Conservation (phyloP, 768 basidiomycete genomes). For the Russula compacta region DNA sequence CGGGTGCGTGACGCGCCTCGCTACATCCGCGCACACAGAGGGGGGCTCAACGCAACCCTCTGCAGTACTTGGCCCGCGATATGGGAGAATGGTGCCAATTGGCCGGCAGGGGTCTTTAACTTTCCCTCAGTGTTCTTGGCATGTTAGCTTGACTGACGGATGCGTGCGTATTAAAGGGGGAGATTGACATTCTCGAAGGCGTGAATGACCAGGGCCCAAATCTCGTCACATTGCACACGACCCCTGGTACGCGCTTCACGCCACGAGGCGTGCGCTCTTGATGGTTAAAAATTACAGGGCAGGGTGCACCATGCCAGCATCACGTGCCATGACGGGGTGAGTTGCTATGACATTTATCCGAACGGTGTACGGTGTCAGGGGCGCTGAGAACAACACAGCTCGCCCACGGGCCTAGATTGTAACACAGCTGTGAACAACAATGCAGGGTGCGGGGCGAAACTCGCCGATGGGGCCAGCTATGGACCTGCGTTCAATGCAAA, state of each 20-base stretch:
- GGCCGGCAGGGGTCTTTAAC: slow-evolving; percentile 37
- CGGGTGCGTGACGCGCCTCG: slow-evolving; percentile 29
- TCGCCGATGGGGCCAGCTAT: slow-evolving; percentile 35
- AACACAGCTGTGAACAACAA: slow-evolving; percentile 40
- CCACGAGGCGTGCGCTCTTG: background rate
- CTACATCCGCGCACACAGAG: slow-evolving; percentile 6
- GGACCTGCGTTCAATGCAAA: slow-evolving; percentile 48
- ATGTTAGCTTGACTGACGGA: slow-evolving; percentile 3
- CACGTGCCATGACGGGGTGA: slow-evolving; percentile 40
- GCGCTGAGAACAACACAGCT: slow-evolving; percentile 11
- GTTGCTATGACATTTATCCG: background rate
- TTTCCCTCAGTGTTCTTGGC: background rate
- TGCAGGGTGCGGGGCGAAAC: slow-evolving; percentile 45
- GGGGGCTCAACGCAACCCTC: background rate
- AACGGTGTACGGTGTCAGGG: background rate
- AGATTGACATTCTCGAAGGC: slow-evolving; percentile 48
- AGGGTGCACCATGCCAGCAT: slow-evolving; percentile 47
- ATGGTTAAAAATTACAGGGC: background rate
- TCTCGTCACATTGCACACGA: slow-evolving; percentile 49
- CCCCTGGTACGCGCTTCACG: slow-evolving; percentile 22
- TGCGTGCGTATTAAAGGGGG: slow-evolving; percentile 32
- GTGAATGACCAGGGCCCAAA: slow-evolving; percentile 48
- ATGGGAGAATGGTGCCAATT: slow-evolving; percentile 42
- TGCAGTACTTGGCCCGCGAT: slow-evolving; percentile 43
- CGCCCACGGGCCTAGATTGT: slow-evolving; percentile 37